phyloP scores from a whole-genome alignment of 441 rosid species.

The Euphorbia schlechtendalii region DNA sequence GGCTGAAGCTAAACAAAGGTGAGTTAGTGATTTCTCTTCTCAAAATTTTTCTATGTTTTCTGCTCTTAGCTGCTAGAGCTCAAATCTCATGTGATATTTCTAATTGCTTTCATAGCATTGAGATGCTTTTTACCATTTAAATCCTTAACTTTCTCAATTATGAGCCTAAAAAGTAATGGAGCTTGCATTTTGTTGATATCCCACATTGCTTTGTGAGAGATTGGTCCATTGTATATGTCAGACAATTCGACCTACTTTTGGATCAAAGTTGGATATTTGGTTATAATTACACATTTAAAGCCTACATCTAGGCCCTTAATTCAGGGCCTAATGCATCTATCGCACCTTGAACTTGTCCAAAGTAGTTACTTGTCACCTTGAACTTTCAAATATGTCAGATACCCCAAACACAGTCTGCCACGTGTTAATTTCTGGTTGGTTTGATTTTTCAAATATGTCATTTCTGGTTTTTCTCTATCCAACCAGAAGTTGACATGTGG shows the following conservation, averaged over 20 bases:
- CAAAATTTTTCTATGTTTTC: neutral
- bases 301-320: neutral
- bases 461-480: no score
- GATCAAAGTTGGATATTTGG: neutral
- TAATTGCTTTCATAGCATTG: neutral
- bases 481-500: no score
- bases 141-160: neutral
- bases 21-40: slow-evolving; percentile 32
- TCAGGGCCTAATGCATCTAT: no score
- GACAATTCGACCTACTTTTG: neutral
- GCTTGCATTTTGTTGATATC: neutral
- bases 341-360: no score
- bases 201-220: no score
- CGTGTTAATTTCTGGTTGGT: no score
- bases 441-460: no score
- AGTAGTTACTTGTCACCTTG: no score
- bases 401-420: no score
- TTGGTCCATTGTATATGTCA: no score
- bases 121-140: neutral
- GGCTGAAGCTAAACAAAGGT: slow-evolving; percentile 70
- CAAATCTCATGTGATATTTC: neutral
- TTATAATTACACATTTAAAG: no score
- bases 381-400: no score
- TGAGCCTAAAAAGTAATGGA: neutral
- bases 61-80: neutral